These are phyloP conservation scores for Adansonia gregorii DNA, from an alignment of 441 rosid genomes.

Conservation along the genomic window DNA sequence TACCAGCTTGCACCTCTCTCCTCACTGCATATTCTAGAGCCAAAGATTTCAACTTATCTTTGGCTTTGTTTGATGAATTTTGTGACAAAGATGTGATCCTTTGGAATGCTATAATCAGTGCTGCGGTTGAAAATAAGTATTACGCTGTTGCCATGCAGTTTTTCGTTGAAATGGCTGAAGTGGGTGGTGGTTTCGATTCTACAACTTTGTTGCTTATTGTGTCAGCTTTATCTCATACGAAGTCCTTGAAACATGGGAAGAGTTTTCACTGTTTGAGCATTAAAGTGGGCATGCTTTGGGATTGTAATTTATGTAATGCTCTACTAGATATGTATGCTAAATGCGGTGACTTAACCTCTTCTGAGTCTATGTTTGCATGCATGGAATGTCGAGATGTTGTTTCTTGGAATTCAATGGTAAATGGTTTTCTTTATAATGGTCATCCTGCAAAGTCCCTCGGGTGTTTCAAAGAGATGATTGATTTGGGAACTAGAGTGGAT, in stretches of 20 bases:
- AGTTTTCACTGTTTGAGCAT: conserved; percentile 48
- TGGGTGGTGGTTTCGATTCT: conserved; percentile 48
- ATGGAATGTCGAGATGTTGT: conserved; percentile 47
- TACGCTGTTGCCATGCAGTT: conserved; percentile 39
- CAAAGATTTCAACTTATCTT: conserved; percentile 38
- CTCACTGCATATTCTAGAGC: conserved; percentile 49
- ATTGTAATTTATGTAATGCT: conserved; percentile 51
- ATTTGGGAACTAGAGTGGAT: conserved; percentile 46
- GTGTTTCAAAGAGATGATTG: conserved; percentile 46
- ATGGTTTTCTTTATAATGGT: conserved; percentile 50
- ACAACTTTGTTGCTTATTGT: conserved; percentile 50
- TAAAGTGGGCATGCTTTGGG: conserved; percentile 44
- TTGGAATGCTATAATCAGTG: conserved; percentile 64
- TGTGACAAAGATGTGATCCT: conserved; percentile 47
- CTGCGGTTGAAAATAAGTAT: conserved; percentile 43
- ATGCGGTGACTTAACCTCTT: conserved; percentile 49
- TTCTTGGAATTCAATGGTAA: conserved; percentile 65
- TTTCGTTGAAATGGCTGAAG: conserved; percentile 43
- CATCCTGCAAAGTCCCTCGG: conserved; percentile 43
- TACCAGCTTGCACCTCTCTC: conserved; percentile 48
- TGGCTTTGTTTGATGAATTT: conserved; percentile 45
- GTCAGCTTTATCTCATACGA: conserved; percentile 37
- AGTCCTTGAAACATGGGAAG: conserved; percentile 35
- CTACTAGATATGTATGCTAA: conserved; percentile 63
- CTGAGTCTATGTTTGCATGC: conserved; percentile 39